Evolutionary conservation across 2,329 filamentous ascomycete genomes (phyloP), one percentile per base, ranked within the genome.

Genomic region (Beauveria medogensis): DNA sequence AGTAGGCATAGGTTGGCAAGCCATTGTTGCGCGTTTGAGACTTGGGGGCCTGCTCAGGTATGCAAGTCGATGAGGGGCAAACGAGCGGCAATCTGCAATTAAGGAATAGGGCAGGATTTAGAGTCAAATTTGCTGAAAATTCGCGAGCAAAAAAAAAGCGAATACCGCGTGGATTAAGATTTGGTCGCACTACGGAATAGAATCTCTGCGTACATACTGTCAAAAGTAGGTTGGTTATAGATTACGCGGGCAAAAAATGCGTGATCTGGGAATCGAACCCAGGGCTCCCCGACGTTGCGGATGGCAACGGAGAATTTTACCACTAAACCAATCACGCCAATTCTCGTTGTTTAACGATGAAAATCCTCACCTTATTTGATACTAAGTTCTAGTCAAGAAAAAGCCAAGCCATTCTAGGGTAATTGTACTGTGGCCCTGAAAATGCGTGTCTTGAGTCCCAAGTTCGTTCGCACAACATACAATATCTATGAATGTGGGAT

Each of bases 231-330:
- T 1, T 22, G 22, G 22, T 22, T 22, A 22, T 2, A 22, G 22
- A 22, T 22, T 2, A 37, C 5, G 14, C 12, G 34, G 34, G 34
- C 34, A 16, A 52, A 52, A 44, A 52, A 47, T 59, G 57, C 57
- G 57, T 59, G 48, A 59, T 59, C 57, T 59, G 57, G 57, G 57
- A 59, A 59, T 59, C 57, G 57, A 59, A 59, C 57, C 57, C 57
- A 59, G 57, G 57, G 57, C 57, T 59, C 57, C 57, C 57, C 57
- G 57, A 59, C 57, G 57, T 59, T 59, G 57, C 57, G n/a, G 57
- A 59, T 59, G 57, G 57, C 57, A 59, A 59, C 57, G 57, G 57
- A 59, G 57, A 59, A 59, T 59, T 59, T 59, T 59, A 59, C 57
- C 57, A 59, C 57, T 59, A 59, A 59, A 59, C 57, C 57, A 59